Conservation (phyloP, 331 rosid genomes). For the Rhamnella rubrinervis region DNA sequence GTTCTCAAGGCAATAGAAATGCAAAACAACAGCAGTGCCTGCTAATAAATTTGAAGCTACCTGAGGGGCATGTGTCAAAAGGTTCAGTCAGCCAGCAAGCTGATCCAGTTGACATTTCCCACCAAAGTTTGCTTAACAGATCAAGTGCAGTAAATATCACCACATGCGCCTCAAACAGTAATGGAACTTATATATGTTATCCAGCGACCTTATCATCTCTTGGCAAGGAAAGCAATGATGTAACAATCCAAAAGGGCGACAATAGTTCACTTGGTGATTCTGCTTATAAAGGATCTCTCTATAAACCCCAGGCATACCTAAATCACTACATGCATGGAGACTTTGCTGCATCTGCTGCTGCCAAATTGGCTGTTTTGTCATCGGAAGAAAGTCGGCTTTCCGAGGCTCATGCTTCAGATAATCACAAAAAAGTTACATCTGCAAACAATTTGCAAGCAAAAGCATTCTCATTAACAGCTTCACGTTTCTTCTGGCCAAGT, state of each 20-base stretch:
- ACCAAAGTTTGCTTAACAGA: constrained; percentile 36
- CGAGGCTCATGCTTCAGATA: constrained; percentile 56
- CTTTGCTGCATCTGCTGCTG: constrained; percentile 96
- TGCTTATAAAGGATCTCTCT: constrained; percentile 54
- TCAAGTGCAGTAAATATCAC: constrained; percentile 27
- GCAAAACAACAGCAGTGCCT: constrained; percentile 27
- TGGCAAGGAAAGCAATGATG: constrained; percentile 39
- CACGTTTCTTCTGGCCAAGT: constrained; percentile 97
- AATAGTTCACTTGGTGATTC: constrained; percentile 26
- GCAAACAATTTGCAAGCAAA: constrained; percentile 70
- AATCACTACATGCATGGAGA: constrained; percentile 88
- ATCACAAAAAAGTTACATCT: constrained; percentile 53
- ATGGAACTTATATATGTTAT: constrained; percentile 21
- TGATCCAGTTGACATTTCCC: constrained; percentile 26
- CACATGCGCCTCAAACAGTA: constrained; percentile 34
- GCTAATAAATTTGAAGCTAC: constrained; percentile 24
- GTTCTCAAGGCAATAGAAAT: constrained; percentile 29
- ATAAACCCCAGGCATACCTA: constrained; percentile 70
- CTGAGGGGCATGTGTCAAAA: constrained; percentile 37
- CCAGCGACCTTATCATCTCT: constrained; percentile 40
- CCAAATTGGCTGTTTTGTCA: constrained; percentile 59
- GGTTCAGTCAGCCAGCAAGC: constrained; percentile 40
- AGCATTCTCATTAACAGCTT: constrained; percentile 75
- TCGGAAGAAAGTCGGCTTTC: constrained; percentile 71
- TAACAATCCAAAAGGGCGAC: constrained; percentile 45